Base-by-base conservation (phyloP, 192 early-diverging fungal species). In the Diversispora eburnea region DNA sequence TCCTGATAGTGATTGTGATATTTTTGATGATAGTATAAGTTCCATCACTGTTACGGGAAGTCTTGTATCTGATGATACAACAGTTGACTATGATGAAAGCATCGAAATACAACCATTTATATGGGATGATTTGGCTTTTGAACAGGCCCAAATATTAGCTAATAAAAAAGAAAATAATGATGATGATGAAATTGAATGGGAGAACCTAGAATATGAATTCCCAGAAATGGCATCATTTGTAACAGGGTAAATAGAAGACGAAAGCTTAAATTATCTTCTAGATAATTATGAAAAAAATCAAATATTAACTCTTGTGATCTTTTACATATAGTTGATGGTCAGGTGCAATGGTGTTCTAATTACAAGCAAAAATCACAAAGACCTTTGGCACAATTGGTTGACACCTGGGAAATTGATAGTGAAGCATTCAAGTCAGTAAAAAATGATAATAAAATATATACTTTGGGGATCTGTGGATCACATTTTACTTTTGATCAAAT, bases 401-500 rank as follows among this genome's bases (percentile, higher is more conserved):
- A 52, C 3, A 70, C 54, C 4, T 70, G 68, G 54, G 17, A 70
- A 57, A 56, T 70, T 57, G 49, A 57, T 56, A n/a, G 20, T 17
- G 41, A 19, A 6, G 13, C 8, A 19, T 46, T 55, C 20, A 56
- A 47, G 13, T 19, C 3, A 20, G 0, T 4, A 70, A n/a, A 57
- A 56, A 19, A 2, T 5, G 33, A 70, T 13, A 43, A 70, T 43
- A 42, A 47, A 56, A 1, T 70, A 45, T 3, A 57, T 70, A 43
- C 41, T 12, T 70, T 70, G 42, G 68, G 54, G 4, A 41, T 70
- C 9, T 70, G 68, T 70, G 0, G 1, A 20, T 17, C 41, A 7
- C 39, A 70, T 10, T 70, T 56, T 9, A 42, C 0, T 42, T 70
- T 70, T 33, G 68, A 70, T 19, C 49, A 70, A 70, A 57, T 43